Conservation (phyloP, 768 basidiomycete species). For the Suillus plorans region DNA sequence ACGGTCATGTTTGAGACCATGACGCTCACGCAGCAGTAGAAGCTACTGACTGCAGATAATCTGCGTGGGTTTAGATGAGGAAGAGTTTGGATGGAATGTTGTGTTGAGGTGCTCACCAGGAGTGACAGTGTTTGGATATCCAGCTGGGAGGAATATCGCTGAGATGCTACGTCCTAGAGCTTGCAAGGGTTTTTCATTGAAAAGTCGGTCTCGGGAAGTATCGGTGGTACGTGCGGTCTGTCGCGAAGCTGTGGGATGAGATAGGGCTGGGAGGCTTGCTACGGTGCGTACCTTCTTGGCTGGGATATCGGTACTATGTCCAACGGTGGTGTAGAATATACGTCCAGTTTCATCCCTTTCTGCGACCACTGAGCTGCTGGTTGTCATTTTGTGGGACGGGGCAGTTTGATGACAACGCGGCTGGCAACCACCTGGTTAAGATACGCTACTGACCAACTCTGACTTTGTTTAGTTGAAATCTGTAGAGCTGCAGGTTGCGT, state of each 20-base stretch:
- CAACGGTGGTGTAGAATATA: neutral
- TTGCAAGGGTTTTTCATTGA: neutral
- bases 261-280: neutral
- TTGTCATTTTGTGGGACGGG: neutral
- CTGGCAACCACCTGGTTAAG: no score
- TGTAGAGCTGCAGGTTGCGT: neutral
- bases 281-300: neutral
- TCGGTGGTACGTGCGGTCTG: neutral
- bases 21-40: neutral
- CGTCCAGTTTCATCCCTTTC: slow-evolving; percentile 4
- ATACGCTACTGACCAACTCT: neutral
- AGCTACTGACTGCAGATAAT: slow-evolving; percentile 51
- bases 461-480: neutral
- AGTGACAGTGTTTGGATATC: slow-evolving; percentile 61
- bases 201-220: neutral
- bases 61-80: slow-evolving; percentile 19
- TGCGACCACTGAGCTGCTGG: neutral
- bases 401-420: neutral
- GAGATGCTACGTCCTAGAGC: neutral
- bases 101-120: slow-evolving; percentile 39
- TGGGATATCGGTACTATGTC: neutral
- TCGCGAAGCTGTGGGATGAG: neutral
- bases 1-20: slow-evolving; percentile 8
- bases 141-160: slow-evolving; percentile 56
- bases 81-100: neutral